phyloP scores from a whole-genome alignment of 768 basidiomycete genomes.

The Phlebiopsis gigantea region DNA sequence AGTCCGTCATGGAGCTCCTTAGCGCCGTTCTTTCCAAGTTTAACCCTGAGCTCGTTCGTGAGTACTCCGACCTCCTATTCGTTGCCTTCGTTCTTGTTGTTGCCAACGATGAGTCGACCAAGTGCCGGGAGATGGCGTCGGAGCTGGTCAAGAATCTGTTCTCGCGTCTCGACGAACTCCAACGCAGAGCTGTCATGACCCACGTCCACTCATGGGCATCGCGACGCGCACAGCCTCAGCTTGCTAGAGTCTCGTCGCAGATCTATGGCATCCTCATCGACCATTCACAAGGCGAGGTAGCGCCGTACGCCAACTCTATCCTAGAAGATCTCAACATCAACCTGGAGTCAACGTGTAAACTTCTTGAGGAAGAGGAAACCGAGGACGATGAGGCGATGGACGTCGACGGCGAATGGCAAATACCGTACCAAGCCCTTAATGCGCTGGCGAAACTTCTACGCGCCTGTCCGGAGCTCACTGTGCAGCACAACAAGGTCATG shows the following conservation, averaged over 20 bases:
- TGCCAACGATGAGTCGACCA: constrained; percentile 89
- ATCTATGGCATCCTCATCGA: constrained; percentile 82
- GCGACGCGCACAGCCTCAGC: constrained; percentile 51
- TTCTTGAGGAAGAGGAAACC: constrained; percentile 28
- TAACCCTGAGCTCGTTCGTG: constrained; percentile 61
- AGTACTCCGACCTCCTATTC: constrained; percentile 87
- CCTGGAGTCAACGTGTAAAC: constrained; percentile 39
- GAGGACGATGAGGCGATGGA: constrained; percentile 37
- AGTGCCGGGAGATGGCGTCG: constrained; percentile 86
- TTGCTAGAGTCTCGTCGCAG: constrained; percentile 73
- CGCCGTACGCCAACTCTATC: constrained; percentile 41
- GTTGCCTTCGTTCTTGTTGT: constrained; percentile 88
- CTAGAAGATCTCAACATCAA: constrained; percentile 51
- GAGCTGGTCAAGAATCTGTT: constrained; percentile 77
- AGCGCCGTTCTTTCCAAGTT: constrained; percentile 82
- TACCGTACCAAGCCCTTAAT: constrained; percentile 75
- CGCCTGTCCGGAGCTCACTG: constrained; percentile 46
- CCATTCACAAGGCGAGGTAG: constrained; percentile 43
- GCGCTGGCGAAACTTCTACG: constrained; percentile 58
- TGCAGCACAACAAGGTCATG: constrained; percentile 40
- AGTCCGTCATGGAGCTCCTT: constrained; percentile 94
- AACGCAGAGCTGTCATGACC: constrained; percentile 49
- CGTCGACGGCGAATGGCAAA: constrained; percentile 65
- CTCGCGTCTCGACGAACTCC: constrained; percentile 56
- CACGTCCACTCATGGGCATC: constrained; percentile 79